phyloP scores from a whole-genome alignment of 1,284 basidiomycete species.

The Marasmius tenuissimus region DNA sequence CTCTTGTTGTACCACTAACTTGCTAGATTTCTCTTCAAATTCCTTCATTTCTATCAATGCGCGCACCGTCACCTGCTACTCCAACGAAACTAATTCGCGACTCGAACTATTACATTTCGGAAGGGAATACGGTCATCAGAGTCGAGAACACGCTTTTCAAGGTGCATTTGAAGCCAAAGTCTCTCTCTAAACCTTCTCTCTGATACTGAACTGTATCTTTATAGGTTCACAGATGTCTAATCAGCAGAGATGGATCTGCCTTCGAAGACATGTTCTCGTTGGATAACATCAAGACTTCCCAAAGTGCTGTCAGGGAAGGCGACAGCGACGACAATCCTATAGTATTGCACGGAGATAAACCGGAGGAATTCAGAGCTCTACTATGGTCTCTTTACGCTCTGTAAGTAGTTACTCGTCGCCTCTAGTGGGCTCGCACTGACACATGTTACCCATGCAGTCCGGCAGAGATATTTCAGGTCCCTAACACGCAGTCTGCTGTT shows the following conservation, averaged over 20 bases:
- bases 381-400: constrained; percentile 50
- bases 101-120: constrained; percentile 16
- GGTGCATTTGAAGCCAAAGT: constrained; percentile 26
- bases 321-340: constrained; percentile 48
- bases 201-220: not conserved
- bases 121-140: constrained; percentile 47
- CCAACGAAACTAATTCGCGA: constrained; percentile 2
- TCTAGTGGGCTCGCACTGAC: not conserved
- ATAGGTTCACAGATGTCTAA: constrained; percentile 50
- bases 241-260: constrained; percentile 51
- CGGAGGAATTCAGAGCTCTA: constrained; percentile 45
- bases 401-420: constrained; percentile 32
- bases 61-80: not conserved
- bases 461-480: constrained; percentile 44
- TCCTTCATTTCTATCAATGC: not conserved
- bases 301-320: constrained; percentile 35
- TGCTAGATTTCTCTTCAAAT: not conserved
- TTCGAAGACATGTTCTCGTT: constrained; percentile 55
- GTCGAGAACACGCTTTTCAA: constrained; percentile 49
- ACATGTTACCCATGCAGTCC: constrained; percentile 32
- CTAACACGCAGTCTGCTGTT: constrained; percentile 34
- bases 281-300: constrained; percentile 19
- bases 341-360: constrained; percentile 44
- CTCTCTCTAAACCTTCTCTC: not conserved
- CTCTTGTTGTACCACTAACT: not conserved